Evolutionary conservation across 2,329 filamentous ascomycete genomes (phyloP).

Genomic region (Diaporthe citrichinensis): DNA sequence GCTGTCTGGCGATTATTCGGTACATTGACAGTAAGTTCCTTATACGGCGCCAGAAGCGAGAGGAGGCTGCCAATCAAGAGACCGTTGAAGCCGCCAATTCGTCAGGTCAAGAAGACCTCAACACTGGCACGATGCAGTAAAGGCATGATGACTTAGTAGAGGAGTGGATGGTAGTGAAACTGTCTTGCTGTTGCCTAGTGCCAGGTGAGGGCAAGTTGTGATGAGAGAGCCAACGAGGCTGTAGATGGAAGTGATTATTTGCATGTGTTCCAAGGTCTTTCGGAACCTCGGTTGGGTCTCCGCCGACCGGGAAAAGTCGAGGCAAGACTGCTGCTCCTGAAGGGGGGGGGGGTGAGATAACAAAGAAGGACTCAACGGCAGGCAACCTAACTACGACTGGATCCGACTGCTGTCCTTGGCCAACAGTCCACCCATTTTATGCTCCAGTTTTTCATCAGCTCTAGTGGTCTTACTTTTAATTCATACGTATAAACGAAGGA

Average conservation of each 20-base stretch:
- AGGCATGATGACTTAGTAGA: neutral
- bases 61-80: neutral
- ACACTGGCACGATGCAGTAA: neutral
- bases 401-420: slow-evolving; percentile 4
- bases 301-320: neutral
- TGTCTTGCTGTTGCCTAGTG: neutral
- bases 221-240: neutral
- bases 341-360: neutral
- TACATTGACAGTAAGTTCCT: slow-evolving; percentile 9
- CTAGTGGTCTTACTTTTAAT: too few species aligned
- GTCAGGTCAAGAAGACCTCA: neutral
- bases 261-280: neutral
- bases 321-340: neutral
- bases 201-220: neutral
- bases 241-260: neutral
- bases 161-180: neutral
- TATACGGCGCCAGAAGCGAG: slow-evolving; percentile 2
- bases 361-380: neutral
- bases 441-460: neutral
- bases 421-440: neutral
- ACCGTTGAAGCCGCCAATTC: neutral
- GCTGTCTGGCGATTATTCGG: neutral
- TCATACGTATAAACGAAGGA: too few species aligned
- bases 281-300: neutral
- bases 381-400: neutral